Conservation (phyloP, 805 yeast genomes). For the Yamadazyma insecticola region DNA sequence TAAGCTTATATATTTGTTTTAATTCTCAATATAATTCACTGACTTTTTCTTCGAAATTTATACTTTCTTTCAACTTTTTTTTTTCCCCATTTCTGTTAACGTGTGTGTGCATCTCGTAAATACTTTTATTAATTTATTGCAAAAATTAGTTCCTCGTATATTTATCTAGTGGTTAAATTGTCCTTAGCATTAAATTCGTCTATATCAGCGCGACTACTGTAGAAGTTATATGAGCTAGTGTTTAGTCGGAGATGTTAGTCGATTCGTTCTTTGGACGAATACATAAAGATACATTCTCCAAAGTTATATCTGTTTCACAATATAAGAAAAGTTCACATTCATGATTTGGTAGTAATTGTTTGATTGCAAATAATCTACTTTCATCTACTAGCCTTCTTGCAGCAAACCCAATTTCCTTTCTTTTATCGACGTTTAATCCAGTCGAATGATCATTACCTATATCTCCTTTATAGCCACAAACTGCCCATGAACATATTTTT, state of each 20-base stretch:
- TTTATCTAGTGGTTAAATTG: no score
- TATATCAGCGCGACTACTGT: no score
- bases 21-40: slow-evolving; percentile 1
- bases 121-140: no score
- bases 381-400: slow-evolving; percentile 76
- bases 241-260: no score
- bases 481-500: slow-evolving; percentile 85
- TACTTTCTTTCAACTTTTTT: no score
- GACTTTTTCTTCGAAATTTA: neutral
- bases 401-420: slow-evolving; percentile 57
- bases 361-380: slow-evolving; percentile 54
- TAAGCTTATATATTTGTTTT: slow-evolving; percentile 34
- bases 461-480: slow-evolving; percentile 48
- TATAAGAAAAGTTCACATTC: slow-evolving; percentile 54
- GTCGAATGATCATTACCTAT: slow-evolving; percentile 2
- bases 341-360: slow-evolving; percentile 27
- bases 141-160: no score
- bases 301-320: slow-evolving; percentile 50
- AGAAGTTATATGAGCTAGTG: no score
- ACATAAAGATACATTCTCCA: slow-evolving; percentile 64
- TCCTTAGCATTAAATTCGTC: no score
- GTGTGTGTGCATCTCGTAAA: no score
- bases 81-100: no score
- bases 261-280: slow-evolving; percentile 9
- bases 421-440: slow-evolving; percentile 28